phyloP scores from a whole-genome alignment of 345 rosid genomes.

The Moricandia moricandioides region DNA sequence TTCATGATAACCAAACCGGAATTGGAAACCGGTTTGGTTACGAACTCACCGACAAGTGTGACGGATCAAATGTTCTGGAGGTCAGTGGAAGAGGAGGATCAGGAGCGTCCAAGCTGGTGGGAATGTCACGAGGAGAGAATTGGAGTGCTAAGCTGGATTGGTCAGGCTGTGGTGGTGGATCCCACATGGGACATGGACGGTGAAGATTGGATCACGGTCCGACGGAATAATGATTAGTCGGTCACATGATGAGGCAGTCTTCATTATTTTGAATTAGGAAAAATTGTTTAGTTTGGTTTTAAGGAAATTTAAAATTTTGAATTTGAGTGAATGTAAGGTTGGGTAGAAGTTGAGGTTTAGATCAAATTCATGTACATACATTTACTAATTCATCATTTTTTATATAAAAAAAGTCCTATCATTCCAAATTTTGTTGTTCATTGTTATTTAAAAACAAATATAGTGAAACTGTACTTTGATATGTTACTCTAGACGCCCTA shows the following conservation, averaged over 20 bases:
- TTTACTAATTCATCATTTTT: constrained; percentile 19
- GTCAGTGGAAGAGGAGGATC: constrained; percentile 30
- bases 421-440: not conserved
- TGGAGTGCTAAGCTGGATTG: constrained; percentile 38
- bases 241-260: constrained; percentile 20
- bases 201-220: constrained; percentile 54
- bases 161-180: constrained; percentile 20
- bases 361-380: constrained; percentile 9
- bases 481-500: not conserved
- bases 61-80: constrained; percentile 69
- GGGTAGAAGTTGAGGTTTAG: constrained; percentile 1
- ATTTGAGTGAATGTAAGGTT: constrained; percentile 11
- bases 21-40: constrained; percentile 27
- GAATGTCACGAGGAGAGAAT: constrained; percentile 48
- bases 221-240: constrained; percentile 30
- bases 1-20: constrained; percentile 40
- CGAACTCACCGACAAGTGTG: constrained; percentile 72
- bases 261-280: not conserved
- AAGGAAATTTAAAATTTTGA: not conserved
- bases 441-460: not conserved
- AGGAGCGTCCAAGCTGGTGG: constrained; percentile 22
- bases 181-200: constrained; percentile 50
- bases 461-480: not conserved
- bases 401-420: not conserved
- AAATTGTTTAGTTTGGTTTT: not conserved